Percentiles rank a stretch among this genome's conserved stretches.
Evolutionary conservation across 805 yeast genomes (phyloP).

Genomic region (Nakazawaea holstii): DNA sequence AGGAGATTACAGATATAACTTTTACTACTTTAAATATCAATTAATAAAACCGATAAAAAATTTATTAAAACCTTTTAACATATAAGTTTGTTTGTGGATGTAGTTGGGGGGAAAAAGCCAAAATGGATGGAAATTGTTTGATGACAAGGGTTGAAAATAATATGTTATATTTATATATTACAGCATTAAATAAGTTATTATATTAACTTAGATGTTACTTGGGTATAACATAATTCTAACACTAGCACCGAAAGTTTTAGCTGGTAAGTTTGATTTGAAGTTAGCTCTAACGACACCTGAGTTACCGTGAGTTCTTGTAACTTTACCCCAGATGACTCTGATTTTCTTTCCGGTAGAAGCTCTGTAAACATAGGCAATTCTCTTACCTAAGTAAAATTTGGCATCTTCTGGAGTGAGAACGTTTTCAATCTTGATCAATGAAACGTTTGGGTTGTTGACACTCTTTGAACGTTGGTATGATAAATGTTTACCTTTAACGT

Average conservation of each 20-base stretch:
- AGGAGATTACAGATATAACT: too few species aligned
- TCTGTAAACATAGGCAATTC: constrained; percentile 99
- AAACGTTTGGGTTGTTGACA: constrained; percentile 96
- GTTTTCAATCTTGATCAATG: constrained; percentile 96
- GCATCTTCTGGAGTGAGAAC: constrained; percentile 90
- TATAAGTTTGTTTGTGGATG: not conserved
- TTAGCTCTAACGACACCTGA: constrained; percentile 97
- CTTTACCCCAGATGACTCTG: constrained; percentile 99
- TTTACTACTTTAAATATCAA: too few species aligned
- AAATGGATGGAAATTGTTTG: not conserved
- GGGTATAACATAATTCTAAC: constrained; percentile 99
- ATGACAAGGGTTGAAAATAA: constrained; percentile 6
- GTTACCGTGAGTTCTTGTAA: constrained; percentile 98
- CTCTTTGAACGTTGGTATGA: constrained; percentile 99
- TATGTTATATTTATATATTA: constrained; percentile 1
- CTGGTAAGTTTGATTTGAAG: constrained; percentile 98
- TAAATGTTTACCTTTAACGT: constrained; percentile 99
- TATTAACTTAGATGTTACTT: constrained; percentile 86
- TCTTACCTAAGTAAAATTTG: constrained; percentile 98
- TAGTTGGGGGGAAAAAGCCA: not conserved
- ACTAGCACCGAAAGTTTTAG: constrained; percentile 99
- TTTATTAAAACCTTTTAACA: constrained; percentile 4
- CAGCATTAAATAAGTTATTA: not conserved
- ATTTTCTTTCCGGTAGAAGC: constrained; percentile 97
- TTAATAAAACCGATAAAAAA: constrained; percentile 5